Percentiles rank a stretch among this genome's conserved stretches.
These are phyloP conservation scores for Hanseniaspora thailandica DNA, from an alignment of 805 yeast genomes.

Conservation along the genomic window DNA sequence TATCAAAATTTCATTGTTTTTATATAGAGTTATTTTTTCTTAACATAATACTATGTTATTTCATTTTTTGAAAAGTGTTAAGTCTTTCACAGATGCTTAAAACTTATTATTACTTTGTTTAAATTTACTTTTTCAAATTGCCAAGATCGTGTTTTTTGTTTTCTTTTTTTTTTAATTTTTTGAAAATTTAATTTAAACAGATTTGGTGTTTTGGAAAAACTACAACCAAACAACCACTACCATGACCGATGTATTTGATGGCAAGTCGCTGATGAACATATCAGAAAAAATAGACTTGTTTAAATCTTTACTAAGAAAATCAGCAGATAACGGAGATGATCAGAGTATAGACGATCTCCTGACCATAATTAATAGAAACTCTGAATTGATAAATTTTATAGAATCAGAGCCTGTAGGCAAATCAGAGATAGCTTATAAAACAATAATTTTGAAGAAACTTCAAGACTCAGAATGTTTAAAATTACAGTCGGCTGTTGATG, in stretches of 20 bases:
- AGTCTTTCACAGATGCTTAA: too few species aligned
- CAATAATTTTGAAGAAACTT: conserved; percentile 6
- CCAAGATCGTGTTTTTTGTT: too few species aligned
- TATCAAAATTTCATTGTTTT: background rate
- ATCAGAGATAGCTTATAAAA: background rate
- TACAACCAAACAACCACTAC: background rate
- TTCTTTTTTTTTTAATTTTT: background rate
- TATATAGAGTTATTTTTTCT: background rate
- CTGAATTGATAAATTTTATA: background rate
- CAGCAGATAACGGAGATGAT: background rate
- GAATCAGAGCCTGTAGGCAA: background rate
- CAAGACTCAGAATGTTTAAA: background rate
- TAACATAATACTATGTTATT: background rate
- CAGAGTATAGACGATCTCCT: background rate
- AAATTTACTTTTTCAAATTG: too few species aligned
- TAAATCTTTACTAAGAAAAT: background rate
- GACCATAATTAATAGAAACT: background rate
- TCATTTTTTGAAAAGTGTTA: too few species aligned
- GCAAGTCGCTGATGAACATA: background rate
- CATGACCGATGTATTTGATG: background rate
- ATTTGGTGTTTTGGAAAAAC: too few species aligned
- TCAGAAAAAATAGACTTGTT: background rate
- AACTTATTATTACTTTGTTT: too few species aligned
- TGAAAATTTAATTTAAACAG: too few species aligned
- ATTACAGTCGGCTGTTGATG: background rate